Evolutionary conservation across 2,329 filamentous ascomycete species (phyloP), one percentile per base, ranked within the genome.

Genomic region (Drechslera avenae): DNA sequence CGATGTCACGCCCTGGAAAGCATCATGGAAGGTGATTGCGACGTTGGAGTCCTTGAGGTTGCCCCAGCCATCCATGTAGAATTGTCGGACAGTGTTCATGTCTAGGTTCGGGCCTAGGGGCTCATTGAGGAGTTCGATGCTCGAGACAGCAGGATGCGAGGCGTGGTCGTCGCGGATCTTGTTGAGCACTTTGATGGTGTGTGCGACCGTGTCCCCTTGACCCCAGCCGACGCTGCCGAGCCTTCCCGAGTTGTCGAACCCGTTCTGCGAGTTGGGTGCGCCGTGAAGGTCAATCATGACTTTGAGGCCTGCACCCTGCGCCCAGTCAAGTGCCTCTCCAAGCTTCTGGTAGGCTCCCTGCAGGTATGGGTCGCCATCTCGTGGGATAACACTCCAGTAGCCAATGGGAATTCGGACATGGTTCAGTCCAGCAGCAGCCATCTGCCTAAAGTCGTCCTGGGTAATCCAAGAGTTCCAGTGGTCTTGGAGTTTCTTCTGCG

Each of bases 271-370:
- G 5, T 80, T 79, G 14, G 83, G 82, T 26, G 83, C 83, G 58
- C 86, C 86, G 63, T 89, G 86, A 17, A 89, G 72, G 66, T 89
- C 86, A 60, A 89, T 79, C 72, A 87, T 80, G 34, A 88, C 83
- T 63, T 86, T 86, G 40, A 89, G 67, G 3, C 82, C 81, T 36
- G 81, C 76, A 36, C 67, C 73, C 50, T 79, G 72, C 9, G 86
- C 86, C 82, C 86, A 86, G 53, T 74, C 69, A 47, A 87, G 76
- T 18, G 84, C 81, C 54, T 79, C 64, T 50, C 85, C 82, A 8
- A 88, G 75, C 60, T 80, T 78, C 13, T 79, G 71, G 37, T 86
- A 77, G 54, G 86, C 84, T 32, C 85, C 85, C 62, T 84, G 77
- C 5, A 87, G 81, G 59, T 84, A 87, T 14, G 84, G 84, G 45